These are phyloP conservation scores for Colletotrichum euphorbiae DNA, from an alignment of 2,329 filamentous ascomycete genomes.

Conservation along the genomic window DNA sequence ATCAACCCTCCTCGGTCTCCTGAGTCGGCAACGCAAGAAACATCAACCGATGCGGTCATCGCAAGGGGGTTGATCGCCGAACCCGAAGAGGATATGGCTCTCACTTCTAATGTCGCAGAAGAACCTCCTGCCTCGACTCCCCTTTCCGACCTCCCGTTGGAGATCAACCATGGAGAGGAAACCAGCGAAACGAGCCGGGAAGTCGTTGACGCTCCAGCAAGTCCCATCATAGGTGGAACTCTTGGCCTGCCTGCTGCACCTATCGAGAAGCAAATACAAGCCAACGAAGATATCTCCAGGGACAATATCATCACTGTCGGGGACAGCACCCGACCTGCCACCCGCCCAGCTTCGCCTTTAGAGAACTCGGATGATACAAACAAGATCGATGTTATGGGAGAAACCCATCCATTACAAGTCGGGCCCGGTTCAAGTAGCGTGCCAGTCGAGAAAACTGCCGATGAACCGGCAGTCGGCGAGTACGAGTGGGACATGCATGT, in stretches of 20 bases:
- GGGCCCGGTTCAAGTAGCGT: not conserved
- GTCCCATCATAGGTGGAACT: no score
- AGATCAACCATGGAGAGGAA: no score
- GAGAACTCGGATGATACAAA: not conserved
- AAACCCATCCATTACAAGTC: not conserved
- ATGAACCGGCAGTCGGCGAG: slow-evolving; percentile 7
- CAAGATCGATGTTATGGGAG: not conserved
- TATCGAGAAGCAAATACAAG: no score
- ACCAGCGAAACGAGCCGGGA: no score
- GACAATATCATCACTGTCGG: no score
- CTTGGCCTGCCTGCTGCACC: no score
- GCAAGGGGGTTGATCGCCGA: not conserved
- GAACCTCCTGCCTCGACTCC: not conserved
- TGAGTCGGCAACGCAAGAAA: not conserved
- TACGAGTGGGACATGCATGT: slow-evolving; percentile 31
- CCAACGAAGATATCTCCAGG: no score
- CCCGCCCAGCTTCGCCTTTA: no score
- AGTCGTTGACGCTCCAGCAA: no score
- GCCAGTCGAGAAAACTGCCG: not conserved
- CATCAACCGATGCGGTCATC: not conserved
- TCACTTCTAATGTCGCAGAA: not conserved
- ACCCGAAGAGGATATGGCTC: not conserved
- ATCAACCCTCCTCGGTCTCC: not conserved
- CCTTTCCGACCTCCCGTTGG: not conserved
- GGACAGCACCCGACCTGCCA: no score